Conservation (phyloP, 108 stramenopile species). For the Nitzschia inconspicua region DNA sequence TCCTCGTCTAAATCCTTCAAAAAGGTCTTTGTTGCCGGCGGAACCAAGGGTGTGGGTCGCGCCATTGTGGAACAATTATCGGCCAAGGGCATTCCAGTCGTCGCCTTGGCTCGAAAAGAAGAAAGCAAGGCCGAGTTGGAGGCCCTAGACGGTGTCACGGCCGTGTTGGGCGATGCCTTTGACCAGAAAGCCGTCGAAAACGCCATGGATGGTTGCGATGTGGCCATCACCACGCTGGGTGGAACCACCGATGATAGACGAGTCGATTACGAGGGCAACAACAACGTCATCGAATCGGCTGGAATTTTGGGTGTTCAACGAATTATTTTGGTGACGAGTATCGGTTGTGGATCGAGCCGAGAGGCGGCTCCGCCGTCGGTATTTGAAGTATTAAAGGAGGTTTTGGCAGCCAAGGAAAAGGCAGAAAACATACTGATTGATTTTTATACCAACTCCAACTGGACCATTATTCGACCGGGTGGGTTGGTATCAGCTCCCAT, state of each 20-base stretch:
- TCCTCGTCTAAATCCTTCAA: conserved; percentile 42
- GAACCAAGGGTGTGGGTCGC: conserved; percentile 83
- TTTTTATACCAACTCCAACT: conserved; percentile 93
- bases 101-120: conserved; percentile 84
- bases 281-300: conserved; percentile 94
- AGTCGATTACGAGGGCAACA: conserved; percentile 92
- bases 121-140: conserved; percentile 63
- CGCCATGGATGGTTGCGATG: conserved; percentile 95
- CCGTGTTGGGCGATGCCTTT: conserved; percentile 88
- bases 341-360: conserved; percentile 87
- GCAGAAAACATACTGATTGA: conserved; percentile 84
- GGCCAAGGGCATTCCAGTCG: conserved; percentile 62
- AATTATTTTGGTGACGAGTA: conserved; percentile 86
- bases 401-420: conserved; percentile 56
- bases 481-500: conserved; percentile 70
- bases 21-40: conserved; percentile 94
- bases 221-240: conserved; percentile 92
- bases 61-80: conserved; percentile 72
- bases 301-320: conserved; percentile 93
- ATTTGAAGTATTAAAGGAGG: conserved; percentile 80
- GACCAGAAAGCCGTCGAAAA: conserved; percentile 91
- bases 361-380: conserved; percentile 81
- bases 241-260: conserved; percentile 58
- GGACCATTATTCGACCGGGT: conserved; percentile 96
- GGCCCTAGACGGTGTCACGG: conserved; percentile 76